Conservation (phyloP, 176 grass and related monocot genomes). For the Raddia distichophylla region DNA sequence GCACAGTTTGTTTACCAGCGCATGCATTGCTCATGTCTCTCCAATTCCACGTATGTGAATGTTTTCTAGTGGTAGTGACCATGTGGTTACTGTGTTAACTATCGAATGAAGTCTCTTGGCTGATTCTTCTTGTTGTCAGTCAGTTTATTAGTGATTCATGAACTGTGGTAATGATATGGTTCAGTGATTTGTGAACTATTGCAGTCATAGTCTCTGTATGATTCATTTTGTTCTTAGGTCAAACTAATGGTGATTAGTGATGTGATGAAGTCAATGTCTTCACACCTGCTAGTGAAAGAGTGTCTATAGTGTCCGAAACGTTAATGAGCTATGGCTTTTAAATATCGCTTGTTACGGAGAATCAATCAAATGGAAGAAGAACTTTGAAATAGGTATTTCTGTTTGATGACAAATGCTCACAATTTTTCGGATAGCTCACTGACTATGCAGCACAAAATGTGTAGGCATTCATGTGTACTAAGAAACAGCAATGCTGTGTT, state of each 20-base stretch:
- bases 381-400: neutral
- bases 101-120: neutral
- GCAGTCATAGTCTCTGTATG: neutral
- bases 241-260: neutral
- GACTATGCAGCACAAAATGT: neutral
- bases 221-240: neutral
- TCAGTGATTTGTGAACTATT: neutral
- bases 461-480: neutral
- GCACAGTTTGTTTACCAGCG: neutral
- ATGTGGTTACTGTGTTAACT: neutral
- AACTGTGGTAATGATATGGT: neutral
- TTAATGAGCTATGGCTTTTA: neutral
- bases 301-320: neutral
- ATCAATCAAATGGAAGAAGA: neutral
- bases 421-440: neutral
- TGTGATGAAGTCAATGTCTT: neutral
- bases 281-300: neutral
- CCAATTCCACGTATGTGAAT: neutral
- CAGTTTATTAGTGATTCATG: neutral
- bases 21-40: neutral
- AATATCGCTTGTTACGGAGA: neutral
- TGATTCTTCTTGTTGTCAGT: neutral
- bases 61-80: neutral
- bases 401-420: neutral
- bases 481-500: neutral